A percentile compares a stretch with the other conserved stretches of the same genome.
These are phyloP conservation scores for Magnolia sinica DNA, from an alignment of 164 flowering plant species.

Conservation along the genomic window DNA sequence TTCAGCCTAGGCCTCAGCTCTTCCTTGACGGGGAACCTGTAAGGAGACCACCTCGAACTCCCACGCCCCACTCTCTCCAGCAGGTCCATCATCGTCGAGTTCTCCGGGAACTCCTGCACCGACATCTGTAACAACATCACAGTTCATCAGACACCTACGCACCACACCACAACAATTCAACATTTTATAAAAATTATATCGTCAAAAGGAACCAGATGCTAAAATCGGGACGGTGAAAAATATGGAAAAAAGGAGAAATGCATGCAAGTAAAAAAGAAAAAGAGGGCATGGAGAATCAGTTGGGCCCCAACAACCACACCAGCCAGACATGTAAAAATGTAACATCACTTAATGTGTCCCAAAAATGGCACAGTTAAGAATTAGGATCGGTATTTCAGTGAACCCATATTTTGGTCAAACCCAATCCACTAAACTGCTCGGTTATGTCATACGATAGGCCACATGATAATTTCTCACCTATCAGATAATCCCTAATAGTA, in stretches of 20 bases:
- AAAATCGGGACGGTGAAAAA: background rate
- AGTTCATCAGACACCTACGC: background rate
- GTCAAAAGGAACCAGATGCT: background rate
- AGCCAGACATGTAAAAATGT: too few species aligned
- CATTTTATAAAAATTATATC: background rate
- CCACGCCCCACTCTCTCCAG: conserved; percentile 61
- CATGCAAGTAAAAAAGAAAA: background rate
- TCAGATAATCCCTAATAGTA: too few species aligned
- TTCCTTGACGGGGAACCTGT: conserved; percentile 69
- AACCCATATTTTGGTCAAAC: too few species aligned
- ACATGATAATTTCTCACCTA: too few species aligned
- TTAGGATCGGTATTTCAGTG: too few species aligned
- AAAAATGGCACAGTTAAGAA: too few species aligned
- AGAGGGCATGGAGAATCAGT: too few species aligned
- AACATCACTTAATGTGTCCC: too few species aligned
- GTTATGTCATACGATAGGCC: too few species aligned
- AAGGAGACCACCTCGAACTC: conserved; percentile 52
- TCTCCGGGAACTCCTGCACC: conserved; percentile 79
- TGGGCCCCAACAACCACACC: too few species aligned
- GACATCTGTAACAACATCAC: conserved; percentile 69
- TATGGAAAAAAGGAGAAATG: background rate
- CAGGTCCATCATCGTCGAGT: conserved; percentile 67
- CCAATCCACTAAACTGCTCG: too few species aligned
- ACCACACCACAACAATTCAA: background rate
- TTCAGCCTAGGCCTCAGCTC: conserved; percentile 84